Percentiles rank a stretch among this genome's conserved stretches.
phyloP scores from a whole-genome alignment of 1,139 yeast genomes.

The Wickerhamiella infanticola region DNA sequence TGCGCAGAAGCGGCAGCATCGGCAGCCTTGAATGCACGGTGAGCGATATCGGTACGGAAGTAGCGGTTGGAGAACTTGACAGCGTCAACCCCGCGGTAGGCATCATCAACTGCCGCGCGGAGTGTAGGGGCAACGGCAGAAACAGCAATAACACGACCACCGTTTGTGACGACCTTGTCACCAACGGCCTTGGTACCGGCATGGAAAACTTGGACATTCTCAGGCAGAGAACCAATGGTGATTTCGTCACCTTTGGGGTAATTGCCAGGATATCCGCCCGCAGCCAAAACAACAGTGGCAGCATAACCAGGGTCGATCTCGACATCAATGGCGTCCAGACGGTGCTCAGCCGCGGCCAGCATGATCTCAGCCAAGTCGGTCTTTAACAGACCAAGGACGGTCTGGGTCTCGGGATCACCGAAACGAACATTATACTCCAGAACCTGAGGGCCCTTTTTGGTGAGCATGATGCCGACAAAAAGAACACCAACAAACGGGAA shows the following conservation, averaged over 20 bases:
- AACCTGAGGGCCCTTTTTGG: slow-evolving; percentile 76
- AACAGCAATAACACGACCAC: slow-evolving; percentile 95
- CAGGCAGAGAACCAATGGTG: slow-evolving; percentile 32
- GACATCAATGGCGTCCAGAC: slow-evolving; percentile 72
- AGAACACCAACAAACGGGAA: slow-evolving; percentile 91
- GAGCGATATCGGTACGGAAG: slow-evolving; percentile 87
- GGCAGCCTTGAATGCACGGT: slow-evolving; percentile 70
- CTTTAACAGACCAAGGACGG: slow-evolving; percentile 74
- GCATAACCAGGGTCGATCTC: slow-evolving; percentile 49
- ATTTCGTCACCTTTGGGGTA: slow-evolving; percentile 82
- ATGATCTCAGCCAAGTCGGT: slow-evolving; percentile 86
- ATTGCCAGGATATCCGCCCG: slow-evolving; percentile 90
- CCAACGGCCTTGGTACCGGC: slow-evolving; percentile 65
- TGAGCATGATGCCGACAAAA: slow-evolving; percentile 92
- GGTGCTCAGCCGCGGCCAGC: slow-evolving; percentile 87
- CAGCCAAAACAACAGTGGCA: slow-evolving; percentile 89
- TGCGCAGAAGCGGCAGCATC: slow-evolving; percentile 15
- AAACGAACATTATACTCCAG: slow-evolving; percentile 94
- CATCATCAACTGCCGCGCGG: slow-evolving; percentile 67
- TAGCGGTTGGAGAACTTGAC: slow-evolving; percentile 63
- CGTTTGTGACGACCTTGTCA: slow-evolving; percentile 62
- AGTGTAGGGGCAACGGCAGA: slow-evolving; percentile 71
- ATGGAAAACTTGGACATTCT: slow-evolving; percentile 67
- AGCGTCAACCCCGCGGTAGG: slow-evolving; percentile 69
- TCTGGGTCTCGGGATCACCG: slow-evolving; percentile 98